Conservation (phyloP, 2,329 filamentous ascomycete species). For the Aspergillus sp. region DNA sequence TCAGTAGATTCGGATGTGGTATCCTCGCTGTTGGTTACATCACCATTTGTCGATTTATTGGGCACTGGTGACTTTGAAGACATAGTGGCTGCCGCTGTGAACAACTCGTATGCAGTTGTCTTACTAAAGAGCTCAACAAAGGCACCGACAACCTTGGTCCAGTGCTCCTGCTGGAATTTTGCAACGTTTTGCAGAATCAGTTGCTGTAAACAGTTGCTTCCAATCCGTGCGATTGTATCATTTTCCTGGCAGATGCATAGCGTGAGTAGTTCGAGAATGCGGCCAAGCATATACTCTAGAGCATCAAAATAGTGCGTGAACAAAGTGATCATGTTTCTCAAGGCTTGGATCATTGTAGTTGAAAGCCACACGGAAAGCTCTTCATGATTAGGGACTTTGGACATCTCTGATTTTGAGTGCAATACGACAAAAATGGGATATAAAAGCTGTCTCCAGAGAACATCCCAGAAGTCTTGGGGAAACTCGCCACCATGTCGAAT, state of each 20-base stretch:
- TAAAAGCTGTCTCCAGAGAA: constrained; percentile 90
- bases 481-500: constrained; percentile 88
- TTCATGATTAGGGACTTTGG: constrained; percentile 90
- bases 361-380: constrained; percentile 98
- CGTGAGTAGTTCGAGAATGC: constrained; percentile 90
- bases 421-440: constrained; percentile 99
- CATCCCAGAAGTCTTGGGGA: constrained; percentile 95
- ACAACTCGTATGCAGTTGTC: constrained; percentile 91
- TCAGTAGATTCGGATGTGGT: constrained; percentile 17
- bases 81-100: constrained; percentile 67
- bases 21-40: constrained; percentile 20
- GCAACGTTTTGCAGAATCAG: constrained; percentile 93
- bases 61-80: constrained; percentile 24
- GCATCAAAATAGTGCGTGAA: constrained; percentile 98
- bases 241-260: constrained; percentile 99
- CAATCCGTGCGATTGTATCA: constrained; percentile 94
- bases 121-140: constrained; percentile 95
- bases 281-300: constrained; percentile 94
- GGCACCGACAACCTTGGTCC: constrained; percentile 88
- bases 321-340: constrained; percentile 96
- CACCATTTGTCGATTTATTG: constrained; percentile 27
- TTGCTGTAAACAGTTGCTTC: constrained; percentile 96
- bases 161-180: constrained; percentile 83
- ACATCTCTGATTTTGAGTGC: constrained; percentile 93
- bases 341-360: constrained; percentile 97